Base-by-base conservation (phyloP, 2,329 filamentous ascomycete species). In the Scedosporium boydii region DNA sequence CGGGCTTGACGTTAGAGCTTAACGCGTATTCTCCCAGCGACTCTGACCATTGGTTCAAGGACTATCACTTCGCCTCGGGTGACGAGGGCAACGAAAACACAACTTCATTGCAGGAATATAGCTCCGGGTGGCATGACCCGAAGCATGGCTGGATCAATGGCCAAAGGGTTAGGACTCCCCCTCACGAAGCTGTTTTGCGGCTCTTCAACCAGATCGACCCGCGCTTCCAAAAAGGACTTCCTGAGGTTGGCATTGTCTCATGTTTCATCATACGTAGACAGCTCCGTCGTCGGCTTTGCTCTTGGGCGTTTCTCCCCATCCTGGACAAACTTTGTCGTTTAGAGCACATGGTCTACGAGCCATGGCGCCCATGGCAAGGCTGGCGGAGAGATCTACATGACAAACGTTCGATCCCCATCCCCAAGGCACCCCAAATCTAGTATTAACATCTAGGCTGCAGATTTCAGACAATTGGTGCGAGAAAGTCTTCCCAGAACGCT, bases 11-110 rank as follows among this genome's bases (percentile, higher is more conserved):
- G 6, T 65, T 76, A 64, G 74, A 76, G 65, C 63, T 75, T 18
- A 72, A 71, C 61, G 68, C 64, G 2, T 68, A 71, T 48, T 74
- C 70, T 58, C 72, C 70, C 12, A 75, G 72, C 62, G 72, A 76
- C 68, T 68, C 56, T 10, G 63, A 73, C 57, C 70, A 75, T 64
- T 75, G 66, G 66, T 74, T 74, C 64, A 71, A 70, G 62, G 66
- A 71, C 63, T 63, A 67, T 23, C 58, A 66, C 63, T 70, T 73
- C 38, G 55, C 53, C 46, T 66, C 65, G 9, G 66, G 71, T 57
- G 12, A 69, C 34, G 65, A 65, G 6, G 6, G 44, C 3, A 4
- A 38, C 4, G 34, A 14, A 38, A 10, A 38, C 4, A 9, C 34
- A 38, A 38, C 34, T 38, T 38, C 10, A 38, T 3, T 4, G 4